Conservation (phyloP, 257 asterid genomes). For the Asclepias syriaca region DNA sequence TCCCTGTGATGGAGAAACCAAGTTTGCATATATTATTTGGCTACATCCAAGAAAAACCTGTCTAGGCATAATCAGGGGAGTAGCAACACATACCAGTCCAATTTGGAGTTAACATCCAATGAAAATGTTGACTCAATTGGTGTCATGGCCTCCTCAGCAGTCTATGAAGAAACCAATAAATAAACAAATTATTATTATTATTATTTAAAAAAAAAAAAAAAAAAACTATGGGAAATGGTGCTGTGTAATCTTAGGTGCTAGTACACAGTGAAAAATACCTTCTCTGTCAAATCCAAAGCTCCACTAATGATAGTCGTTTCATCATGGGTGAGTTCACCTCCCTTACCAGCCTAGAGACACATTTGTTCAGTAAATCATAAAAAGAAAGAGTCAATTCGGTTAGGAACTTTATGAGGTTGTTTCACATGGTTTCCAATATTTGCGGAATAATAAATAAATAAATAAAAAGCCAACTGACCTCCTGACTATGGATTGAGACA, state of each 20-base stretch:
- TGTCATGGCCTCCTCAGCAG: slow-evolving; percentile 99
- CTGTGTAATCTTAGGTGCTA: background rate
- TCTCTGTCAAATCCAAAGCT: slow-evolving; percentile 93
- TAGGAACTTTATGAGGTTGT: background rate
- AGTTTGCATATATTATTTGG: background rate
- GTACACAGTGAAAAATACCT: slow-evolving; percentile 41
- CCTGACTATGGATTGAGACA: slow-evolving; percentile 90
- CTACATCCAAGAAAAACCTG: background rate
- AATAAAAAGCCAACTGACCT: slow-evolving; percentile 38
- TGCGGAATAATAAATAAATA: background rate
- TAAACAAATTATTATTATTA: background rate
- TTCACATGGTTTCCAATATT: background rate
- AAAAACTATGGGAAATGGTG: background rate
- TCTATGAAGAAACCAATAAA: slow-evolving; percentile 42
- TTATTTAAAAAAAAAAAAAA: no score
- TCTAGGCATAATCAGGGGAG: background rate
- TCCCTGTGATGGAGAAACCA: slow-evolving; percentile 47
- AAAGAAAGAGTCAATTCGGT: slow-evolving; percentile 14
- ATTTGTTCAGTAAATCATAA: slow-evolving; percentile 7
- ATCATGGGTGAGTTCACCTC: slow-evolving; percentile 96
- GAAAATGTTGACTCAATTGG: slow-evolving; percentile 98
- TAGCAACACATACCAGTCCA: slow-evolving; percentile 67
- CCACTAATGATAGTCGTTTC: slow-evolving; percentile 98
- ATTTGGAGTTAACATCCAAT: slow-evolving; percentile 85
- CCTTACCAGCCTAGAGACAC: slow-evolving; percentile 80